These are phyloP conservation scores for Venturia carpophila DNA, from an alignment of 2,329 filamentous ascomycete species.

Conservation along the genomic window DNA sequence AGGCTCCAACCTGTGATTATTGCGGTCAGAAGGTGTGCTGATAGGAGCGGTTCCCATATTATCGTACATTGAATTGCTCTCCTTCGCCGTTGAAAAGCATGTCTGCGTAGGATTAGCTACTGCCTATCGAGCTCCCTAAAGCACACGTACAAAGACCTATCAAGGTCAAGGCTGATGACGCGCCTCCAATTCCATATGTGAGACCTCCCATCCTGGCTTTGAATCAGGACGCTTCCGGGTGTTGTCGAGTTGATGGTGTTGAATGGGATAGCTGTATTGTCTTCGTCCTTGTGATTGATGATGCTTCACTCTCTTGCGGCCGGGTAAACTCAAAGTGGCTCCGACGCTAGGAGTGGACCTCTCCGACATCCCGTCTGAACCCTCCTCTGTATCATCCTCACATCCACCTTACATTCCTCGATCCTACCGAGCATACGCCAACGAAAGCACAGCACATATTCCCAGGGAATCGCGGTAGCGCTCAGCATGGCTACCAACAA, in stretches of 20 bases:
- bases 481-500: constrained; percentile 23
- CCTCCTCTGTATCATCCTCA: background rate
- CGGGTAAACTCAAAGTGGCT: background rate
- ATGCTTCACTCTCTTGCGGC: constrained; percentile 1
- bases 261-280: constrained; percentile 6
- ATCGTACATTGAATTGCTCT: constrained; percentile 82
- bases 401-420: background rate
- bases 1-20: constrained; percentile 66
- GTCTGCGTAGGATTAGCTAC: constrained; percentile 51
- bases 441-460: background rate
- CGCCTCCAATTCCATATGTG: constrained; percentile 61
- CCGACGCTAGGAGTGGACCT: background rate
- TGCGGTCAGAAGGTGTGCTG: constrained; percentile 15
- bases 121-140: constrained; percentile 2
- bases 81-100: constrained; percentile 98
- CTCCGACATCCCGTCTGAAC: background rate
- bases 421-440: background rate
- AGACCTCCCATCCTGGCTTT: constrained; percentile 53
- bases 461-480: constrained; percentile 21
- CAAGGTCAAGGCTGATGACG: constrained; percentile 59
- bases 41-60: background rate
- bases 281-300: background rate
- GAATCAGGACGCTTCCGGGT: constrained; percentile 6
- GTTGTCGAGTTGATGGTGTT: background rate
- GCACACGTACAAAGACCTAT: constrained; percentile 67